phyloP scores from a whole-genome alignment of 257 asterid genomes.

The Scutellaria galericulata region DNA sequence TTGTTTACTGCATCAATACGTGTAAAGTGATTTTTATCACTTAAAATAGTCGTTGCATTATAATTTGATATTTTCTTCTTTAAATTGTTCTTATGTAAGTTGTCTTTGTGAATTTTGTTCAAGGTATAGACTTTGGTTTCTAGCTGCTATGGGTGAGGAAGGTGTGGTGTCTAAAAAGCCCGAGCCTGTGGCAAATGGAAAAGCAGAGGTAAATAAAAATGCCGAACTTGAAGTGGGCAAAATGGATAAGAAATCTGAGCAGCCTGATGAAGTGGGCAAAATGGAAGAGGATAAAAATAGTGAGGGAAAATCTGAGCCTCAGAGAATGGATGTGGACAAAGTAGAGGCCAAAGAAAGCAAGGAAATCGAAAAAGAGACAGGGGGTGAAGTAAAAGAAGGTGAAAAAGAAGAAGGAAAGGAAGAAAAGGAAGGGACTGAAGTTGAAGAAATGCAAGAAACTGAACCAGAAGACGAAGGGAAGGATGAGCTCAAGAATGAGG shows the following conservation, averaged over 20 bases:
- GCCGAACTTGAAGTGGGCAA: conserved; percentile 43
- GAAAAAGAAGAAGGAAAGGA: conserved; percentile 29
- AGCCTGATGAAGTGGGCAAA: conserved; percentile 34
- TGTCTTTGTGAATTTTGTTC: conserved; percentile 12
- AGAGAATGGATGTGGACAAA: conserved; percentile 54
- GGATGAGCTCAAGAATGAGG: conserved; percentile 38
- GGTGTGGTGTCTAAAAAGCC: conserved; percentile 52
- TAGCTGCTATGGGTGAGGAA: conserved; percentile 64
- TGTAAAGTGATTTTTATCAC: background rate
- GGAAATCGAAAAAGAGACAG: conserved; percentile 33
- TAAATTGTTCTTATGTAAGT: background rate
- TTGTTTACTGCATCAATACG: background rate
- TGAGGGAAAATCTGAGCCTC: conserved; percentile 39
- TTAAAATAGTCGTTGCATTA: background rate
- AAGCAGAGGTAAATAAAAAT: conserved; percentile 34
- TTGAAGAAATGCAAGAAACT: conserved; percentile 35
- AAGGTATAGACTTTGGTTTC: conserved; percentile 16
- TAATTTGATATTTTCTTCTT: background rate
- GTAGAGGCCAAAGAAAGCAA: conserved; percentile 39
- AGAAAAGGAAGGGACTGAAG: conserved; percentile 29
- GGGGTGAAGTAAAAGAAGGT: conserved; percentile 29
- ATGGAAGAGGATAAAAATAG: conserved; percentile 41
- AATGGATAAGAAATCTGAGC: conserved; percentile 34
- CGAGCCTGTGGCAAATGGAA: conserved; percentile 53
- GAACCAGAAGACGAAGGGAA: conserved; percentile 34